Percentiles rank a stretch among this genome's conserved stretches.
phyloP scores from a whole-genome alignment of 2,329 filamentous ascomycete species.

The Colletotrichum nymphaeae region DNA sequence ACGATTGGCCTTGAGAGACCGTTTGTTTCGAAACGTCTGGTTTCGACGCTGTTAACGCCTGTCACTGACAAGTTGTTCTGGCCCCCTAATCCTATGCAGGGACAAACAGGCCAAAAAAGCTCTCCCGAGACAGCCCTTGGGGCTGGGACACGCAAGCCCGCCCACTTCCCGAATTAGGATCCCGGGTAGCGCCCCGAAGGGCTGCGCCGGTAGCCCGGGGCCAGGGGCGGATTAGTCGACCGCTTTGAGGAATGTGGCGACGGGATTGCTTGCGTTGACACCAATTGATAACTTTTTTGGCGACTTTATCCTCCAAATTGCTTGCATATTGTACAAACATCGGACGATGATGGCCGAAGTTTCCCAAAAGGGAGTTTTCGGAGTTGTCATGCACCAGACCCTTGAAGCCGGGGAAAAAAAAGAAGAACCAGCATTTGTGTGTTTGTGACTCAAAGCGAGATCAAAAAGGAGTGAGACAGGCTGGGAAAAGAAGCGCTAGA shows the following conservation, averaged over 20 bases:
- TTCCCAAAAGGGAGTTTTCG: conserved; percentile 3
- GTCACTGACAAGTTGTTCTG: not conserved
- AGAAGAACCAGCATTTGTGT: not conserved
- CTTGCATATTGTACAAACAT: conserved; percentile 14
- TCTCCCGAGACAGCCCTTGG: not conserved
- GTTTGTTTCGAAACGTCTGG: conserved; percentile 29
- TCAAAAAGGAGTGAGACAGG: no score
- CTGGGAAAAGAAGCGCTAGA: not conserved
- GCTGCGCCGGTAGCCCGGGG: conserved; percentile 10
- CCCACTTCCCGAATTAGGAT: conserved; percentile 29
- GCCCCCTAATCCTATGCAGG: not conserved
- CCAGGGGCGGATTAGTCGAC: conserved; percentile 16
- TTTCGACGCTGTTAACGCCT: conserved; percentile 1
- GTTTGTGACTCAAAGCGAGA: not conserved
- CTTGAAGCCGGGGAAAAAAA: not conserved
- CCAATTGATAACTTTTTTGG: not conserved
- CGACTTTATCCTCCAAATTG: conserved; percentile 3
- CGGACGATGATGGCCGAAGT: conserved; percentile 13
- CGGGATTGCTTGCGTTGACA: not conserved
- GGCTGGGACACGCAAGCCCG: conserved; percentile 29
- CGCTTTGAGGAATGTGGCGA: conserved; percentile 15
- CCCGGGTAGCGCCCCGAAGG: conserved; percentile 21
- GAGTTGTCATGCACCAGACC: not conserved
- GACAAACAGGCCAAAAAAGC: no score
- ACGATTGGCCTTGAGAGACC: conserved; percentile 16